Evolutionary conservation across 176 grass and related monocot genomes (phyloP).

Genomic region (Oryza glumipatula): DNA sequence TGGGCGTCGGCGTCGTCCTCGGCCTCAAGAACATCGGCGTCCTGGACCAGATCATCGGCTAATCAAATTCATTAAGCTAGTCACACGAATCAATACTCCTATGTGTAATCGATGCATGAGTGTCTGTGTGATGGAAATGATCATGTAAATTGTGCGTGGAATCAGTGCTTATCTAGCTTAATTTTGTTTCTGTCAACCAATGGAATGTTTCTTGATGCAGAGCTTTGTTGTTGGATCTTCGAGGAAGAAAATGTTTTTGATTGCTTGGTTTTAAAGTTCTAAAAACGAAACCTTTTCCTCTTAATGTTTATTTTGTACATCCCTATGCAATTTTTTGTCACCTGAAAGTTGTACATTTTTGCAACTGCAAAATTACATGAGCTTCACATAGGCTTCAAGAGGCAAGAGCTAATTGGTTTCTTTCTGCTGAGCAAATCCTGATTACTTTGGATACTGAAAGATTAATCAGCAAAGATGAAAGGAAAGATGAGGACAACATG

Average conservation of each 20-base stretch:
- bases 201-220: neutral
- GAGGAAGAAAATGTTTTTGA: no score
- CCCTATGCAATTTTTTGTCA: neutral
- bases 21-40: constrained; percentile 86
- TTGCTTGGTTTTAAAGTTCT: neutral
- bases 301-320: no score
- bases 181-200: neutral
- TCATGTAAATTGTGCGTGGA: neutral
- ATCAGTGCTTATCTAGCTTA: neutral
- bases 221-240: no score
- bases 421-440: neutral
- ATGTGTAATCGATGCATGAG: neutral
- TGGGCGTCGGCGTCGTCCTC: constrained; percentile 89
- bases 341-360: neutral
- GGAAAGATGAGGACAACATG: no score
- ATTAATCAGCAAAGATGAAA: neutral
- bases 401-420: neutral
- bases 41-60: constrained; percentile 69
- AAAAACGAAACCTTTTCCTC: neutral
- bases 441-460: neutral
- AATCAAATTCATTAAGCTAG: neutral
- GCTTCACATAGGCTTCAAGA: neutral
- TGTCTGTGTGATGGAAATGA: neutral
- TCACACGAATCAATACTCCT: neutral
- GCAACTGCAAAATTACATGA: neutral